phyloP scores from a whole-genome alignment of 768 basidiomycete species.

The Auriscalpium microsporum region DNA sequence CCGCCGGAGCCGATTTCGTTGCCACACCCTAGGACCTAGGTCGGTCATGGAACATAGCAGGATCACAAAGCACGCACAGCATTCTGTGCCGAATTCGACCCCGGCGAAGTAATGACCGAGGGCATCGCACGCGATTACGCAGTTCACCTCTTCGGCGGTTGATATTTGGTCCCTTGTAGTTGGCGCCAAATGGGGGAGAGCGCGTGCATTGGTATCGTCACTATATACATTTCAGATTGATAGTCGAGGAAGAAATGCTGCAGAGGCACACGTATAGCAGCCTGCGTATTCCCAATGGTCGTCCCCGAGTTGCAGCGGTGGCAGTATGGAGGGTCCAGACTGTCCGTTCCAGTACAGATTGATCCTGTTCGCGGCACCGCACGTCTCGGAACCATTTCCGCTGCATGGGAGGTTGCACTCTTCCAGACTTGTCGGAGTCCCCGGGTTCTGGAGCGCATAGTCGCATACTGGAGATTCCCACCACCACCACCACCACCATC shows the following conservation, averaged over 20 bases:
- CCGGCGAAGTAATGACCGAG: background rate
- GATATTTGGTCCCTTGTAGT: background rate
- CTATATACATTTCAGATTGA: background rate
- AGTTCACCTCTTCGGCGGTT: background rate
- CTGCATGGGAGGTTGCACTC: background rate
- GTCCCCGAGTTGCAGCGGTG: background rate
- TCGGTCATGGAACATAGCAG: background rate
- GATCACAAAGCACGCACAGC: background rate
- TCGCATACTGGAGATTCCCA: background rate
- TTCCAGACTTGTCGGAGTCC: background rate
- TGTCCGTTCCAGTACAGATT: background rate
- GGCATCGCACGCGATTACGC: background rate
- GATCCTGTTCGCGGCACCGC: background rate
- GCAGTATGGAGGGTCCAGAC: background rate
- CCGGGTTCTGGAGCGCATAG: background rate
- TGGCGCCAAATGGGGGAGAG: background rate
- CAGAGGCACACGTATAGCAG: background rate
- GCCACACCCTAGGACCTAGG: background rate
- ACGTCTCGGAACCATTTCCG: background rate
- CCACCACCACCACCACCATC: background rate
- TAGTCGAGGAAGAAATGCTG: background rate
- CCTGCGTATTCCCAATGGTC: background rate
- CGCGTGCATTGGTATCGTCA: background rate
- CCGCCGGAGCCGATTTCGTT: background rate
- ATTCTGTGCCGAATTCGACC: background rate